Evolutionary conservation across 345 rosid species (phyloP).

Genomic region (Eutrema japonicum): DNA sequence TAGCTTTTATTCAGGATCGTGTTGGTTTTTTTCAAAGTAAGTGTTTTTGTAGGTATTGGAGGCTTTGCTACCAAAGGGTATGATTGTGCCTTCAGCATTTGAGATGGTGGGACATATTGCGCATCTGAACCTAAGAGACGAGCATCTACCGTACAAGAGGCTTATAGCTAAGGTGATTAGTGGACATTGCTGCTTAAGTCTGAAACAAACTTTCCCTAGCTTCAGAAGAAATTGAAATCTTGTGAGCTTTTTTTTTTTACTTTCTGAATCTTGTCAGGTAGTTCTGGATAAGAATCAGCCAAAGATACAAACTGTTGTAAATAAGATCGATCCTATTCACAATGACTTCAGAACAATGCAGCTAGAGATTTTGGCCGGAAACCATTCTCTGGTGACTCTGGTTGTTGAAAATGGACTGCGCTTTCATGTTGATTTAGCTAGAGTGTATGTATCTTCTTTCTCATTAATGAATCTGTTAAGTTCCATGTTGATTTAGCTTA

Average conservation of each 20-base stretch:
- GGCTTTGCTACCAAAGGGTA: slow-evolving; percentile 72
- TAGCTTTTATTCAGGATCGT: neutral
- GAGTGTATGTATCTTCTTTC: slow-evolving; percentile 58
- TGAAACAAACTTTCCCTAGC: neutral
- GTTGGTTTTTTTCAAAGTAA: slow-evolving; percentile 62
- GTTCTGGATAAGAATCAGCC: slow-evolving; percentile 89
- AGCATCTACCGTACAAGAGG: slow-evolving; percentile 67
- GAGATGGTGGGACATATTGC: slow-evolving; percentile 89
- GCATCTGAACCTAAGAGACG: slow-evolving; percentile 81
- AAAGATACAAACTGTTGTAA: slow-evolving; percentile 89
- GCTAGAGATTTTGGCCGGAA: slow-evolving; percentile 95
- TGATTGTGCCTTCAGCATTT: slow-evolving; percentile 86
- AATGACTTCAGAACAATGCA: slow-evolving; percentile 88
- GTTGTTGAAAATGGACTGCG: slow-evolving; percentile 89
- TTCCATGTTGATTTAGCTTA: slow-evolving; percentile 83
- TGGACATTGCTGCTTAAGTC: slow-evolving; percentile 9
- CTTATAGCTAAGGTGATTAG: slow-evolving; percentile 77
- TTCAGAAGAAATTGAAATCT: slow-evolving; percentile 17
- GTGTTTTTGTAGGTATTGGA: slow-evolving; percentile 70
- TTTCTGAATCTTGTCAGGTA: slow-evolving; percentile 54
- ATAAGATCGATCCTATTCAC: slow-evolving; percentile 74
- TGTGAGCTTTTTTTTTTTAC: neutral
- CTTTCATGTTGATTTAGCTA: slow-evolving; percentile 84
- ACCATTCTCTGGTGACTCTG: slow-evolving; percentile 79
- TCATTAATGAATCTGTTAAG: slow-evolving; percentile 23